phyloP scores from a whole-genome alignment of 2,329 filamentous ascomycete genomes.

The Ceratocystiopsis brevicomis region DNA sequence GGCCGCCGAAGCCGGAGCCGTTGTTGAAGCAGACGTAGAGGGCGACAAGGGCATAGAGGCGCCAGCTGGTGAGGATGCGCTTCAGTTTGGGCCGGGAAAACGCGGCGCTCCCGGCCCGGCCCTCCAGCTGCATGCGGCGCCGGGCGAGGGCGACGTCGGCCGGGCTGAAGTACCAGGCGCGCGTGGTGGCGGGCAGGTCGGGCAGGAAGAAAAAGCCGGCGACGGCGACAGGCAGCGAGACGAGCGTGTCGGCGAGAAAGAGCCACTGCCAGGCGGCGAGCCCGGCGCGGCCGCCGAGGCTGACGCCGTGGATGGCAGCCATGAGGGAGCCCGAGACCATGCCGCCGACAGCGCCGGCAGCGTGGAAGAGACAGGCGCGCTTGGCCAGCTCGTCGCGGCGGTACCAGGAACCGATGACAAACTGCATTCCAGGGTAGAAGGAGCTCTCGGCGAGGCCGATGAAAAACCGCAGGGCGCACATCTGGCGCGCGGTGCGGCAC shows the following conservation, averaged over 20 bases:
- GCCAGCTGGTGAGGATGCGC: slow-evolving; percentile 45
- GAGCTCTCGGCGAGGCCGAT: slow-evolving; percentile 23
- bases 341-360: slow-evolving; percentile 30
- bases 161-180: slow-evolving; percentile 19
- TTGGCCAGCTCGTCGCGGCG: slow-evolving; percentile 29
- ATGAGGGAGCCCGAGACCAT: slow-evolving; percentile 41
- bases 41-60: slow-evolving; percentile 37
- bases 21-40: slow-evolving; percentile 50
- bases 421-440: slow-evolving; percentile 23
- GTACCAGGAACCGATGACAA: slow-evolving; percentile 27
- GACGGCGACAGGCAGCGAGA: slow-evolving; percentile 35
- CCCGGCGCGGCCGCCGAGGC: slow-evolving; percentile 28
- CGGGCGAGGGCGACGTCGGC: slow-evolving; percentile 21
- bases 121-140: slow-evolving; percentile 24
- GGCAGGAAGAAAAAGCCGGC: slow-evolving; percentile 28
- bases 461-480: slow-evolving; percentile 25
- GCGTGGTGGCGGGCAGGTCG: slow-evolving; percentile 21
- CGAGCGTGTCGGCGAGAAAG: slow-evolving; percentile 38
- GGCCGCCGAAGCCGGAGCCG: slow-evolving; percentile 20
- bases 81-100: slow-evolving; percentile 30
- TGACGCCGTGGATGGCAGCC: slow-evolving; percentile 26
- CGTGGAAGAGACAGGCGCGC: slow-evolving; percentile 27
- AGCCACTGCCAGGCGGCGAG: slow-evolving; percentile 35
- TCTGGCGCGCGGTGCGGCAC: slow-evolving; percentile 16
- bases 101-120: slow-evolving; percentile 21